Evolutionary conservation across 2,329 filamentous ascomycete genomes (phyloP).

Genomic region (Botrytis byssoidea): DNA sequence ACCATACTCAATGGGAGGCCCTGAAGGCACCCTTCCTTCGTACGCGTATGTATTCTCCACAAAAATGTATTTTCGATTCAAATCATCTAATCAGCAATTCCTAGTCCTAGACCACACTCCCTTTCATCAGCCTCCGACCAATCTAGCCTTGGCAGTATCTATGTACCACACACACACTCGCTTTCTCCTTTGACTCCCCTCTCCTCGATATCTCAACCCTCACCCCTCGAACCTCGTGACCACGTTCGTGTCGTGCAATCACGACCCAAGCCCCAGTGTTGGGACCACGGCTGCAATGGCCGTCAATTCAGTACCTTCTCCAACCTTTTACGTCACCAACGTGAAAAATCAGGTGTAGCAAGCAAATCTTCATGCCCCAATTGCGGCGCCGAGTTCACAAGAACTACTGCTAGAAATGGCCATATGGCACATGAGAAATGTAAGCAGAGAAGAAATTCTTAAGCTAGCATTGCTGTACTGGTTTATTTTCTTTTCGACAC

Average conservation of each 20-base stretch:
- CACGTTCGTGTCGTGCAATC: slow-evolving; percentile 70
- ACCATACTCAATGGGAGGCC: slow-evolving; percentile 32
- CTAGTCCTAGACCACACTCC: slow-evolving; percentile 34
- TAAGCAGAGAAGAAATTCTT: slow-evolving; percentile 64
- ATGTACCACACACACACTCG: slow-evolving; percentile 30
- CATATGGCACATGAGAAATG: slow-evolving; percentile 88
- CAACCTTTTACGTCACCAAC: slow-evolving; percentile 87
- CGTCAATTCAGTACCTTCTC: slow-evolving; percentile 95
- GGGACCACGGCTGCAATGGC: slow-evolving; percentile 95
- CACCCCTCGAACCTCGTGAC: slow-evolving; percentile 30
- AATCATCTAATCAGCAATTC: slow-evolving; percentile 20
- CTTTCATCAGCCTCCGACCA: slow-evolving; percentile 37
- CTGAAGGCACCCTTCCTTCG: slow-evolving; percentile 30
- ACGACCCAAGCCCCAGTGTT: slow-evolving; percentile 91
- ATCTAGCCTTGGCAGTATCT: slow-evolving; percentile 25
- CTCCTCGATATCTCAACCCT: slow-evolving; percentile 4
- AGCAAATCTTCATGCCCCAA: slow-evolving; percentile 86
- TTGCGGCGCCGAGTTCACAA: slow-evolving; percentile 90
- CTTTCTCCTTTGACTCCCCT: slow-evolving; percentile 1
- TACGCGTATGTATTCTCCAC: slow-evolving; percentile 29
- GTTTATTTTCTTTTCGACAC: not conserved
- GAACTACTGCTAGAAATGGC: slow-evolving; percentile 84
- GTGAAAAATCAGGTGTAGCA: slow-evolving; percentile 90
- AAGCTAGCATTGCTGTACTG: slow-evolving; percentile 8
- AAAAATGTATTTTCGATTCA: not conserved